phyloP scores from a whole-genome alignment of 73 alveolate species.

The Paramecium bursaria region DNA sequence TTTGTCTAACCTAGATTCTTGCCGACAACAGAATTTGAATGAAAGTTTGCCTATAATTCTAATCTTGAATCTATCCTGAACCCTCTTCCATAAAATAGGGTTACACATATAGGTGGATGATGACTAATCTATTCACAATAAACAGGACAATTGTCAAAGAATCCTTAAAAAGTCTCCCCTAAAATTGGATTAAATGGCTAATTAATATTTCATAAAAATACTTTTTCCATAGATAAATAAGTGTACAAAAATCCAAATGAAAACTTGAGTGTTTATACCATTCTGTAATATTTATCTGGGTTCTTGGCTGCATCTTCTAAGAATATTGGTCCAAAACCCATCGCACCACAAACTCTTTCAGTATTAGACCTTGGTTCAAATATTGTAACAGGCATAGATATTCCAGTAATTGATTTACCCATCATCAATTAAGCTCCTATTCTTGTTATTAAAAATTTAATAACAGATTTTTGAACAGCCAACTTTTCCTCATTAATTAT shows the following conservation, averaged over 20 bases:
- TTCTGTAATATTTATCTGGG: conserved; percentile 72
- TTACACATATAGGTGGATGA: conserved; percentile 76
- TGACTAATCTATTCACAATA: conserved; percentile 74
- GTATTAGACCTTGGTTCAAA: conserved; percentile 82
- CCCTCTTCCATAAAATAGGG: conserved; percentile 49
- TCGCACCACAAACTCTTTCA: conserved; percentile 72
- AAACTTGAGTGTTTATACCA: conserved; percentile 73
- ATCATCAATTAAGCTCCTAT: conserved; percentile 79
- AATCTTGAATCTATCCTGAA: conserved; percentile 62
- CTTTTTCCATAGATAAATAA: conserved; percentile 73
- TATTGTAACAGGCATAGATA: conserved; percentile 83
- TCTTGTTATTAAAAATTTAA: conserved; percentile 73
- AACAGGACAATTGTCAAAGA: conserved; percentile 72
- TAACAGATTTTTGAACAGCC: conserved; percentile 72
- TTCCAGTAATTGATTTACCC: conserved; percentile 79
- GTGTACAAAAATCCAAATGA: conserved; percentile 63
- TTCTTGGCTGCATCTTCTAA: conserved; percentile 78
- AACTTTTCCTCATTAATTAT: conserved; percentile 61
- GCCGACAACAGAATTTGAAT: conserved; percentile 72
- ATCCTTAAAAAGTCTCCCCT: conserved; percentile 90
- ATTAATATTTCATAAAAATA: background rate
- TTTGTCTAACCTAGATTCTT: conserved; percentile 57
- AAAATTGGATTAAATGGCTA: conserved; percentile 92
- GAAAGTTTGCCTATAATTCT: conserved; percentile 68
- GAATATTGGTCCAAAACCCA: conserved; percentile 76